phyloP scores from a whole-genome alignment of 169 alveolate genomes.

The Cryptosporidium baileyi region DNA sequence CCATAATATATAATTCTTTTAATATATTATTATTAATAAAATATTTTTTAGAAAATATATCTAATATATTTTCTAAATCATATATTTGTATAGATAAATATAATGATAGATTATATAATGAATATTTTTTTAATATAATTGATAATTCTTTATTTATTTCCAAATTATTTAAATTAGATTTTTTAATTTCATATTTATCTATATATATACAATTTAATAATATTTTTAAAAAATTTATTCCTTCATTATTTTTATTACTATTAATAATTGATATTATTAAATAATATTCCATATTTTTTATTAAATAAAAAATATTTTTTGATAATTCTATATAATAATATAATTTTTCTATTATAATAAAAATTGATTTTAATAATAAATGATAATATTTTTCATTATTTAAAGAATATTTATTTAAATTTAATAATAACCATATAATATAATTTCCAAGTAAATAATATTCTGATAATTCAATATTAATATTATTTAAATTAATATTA shows the following conservation, averaged over 20 bases:
- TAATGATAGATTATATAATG: slow-evolving; percentile 19
- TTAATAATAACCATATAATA: background rate
- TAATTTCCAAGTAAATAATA: slow-evolving; percentile 22
- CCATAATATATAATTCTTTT: slow-evolving; percentile 47
- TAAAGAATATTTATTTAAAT: background rate
- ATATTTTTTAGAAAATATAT: slow-evolving; percentile 39
- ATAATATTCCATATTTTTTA: slow-evolving; percentile 13
- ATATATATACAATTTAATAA: background rate
- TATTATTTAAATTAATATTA: background rate
- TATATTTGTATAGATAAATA: slow-evolving; percentile 50
- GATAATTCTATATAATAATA: background rate
- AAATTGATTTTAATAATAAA: background rate
- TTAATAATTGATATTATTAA: slow-evolving; percentile 10
- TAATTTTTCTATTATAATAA: slow-evolving; percentile 13
- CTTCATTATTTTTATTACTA: slow-evolving; percentile 21
- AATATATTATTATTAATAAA: slow-evolving; percentile 10
- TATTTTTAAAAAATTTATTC: slow-evolving; percentile 20
- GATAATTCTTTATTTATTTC: slow-evolving; percentile 22
- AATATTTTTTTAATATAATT: slow-evolving; percentile 1
- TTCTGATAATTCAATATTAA: background rate
- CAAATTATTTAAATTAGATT: background rate
- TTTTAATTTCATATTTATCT: background rate
- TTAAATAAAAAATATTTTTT: background rate
- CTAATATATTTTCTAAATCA: slow-evolving; percentile 47
- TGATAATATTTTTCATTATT: background rate